Evolutionary conservation across 78 protist species (phyloP), one percentile per base, ranked within the genome.

Genomic region (Speleostelium caveatum): DNA sequence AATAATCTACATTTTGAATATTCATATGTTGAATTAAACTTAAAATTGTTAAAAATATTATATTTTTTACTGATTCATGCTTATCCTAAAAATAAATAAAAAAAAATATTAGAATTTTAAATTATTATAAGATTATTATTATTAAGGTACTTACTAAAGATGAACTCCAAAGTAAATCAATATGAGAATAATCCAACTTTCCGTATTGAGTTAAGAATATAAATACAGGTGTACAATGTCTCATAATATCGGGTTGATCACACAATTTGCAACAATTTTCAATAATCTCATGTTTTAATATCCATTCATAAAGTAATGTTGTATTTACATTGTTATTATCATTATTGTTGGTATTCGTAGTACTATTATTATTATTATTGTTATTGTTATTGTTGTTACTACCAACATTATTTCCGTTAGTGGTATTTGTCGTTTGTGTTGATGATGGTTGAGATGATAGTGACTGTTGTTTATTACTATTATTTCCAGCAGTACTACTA

Each of bases 171-270:
- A 83, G 28, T 12, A 83, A 45, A 32, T 83, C 77, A 12, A 83
- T 19, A 33, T 69, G 78, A 33, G 36, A n/a, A 69, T 67, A 38
- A 22, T 59, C 72, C 3, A 83, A 59, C 33, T 58, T 38, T 22
- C 78, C 69, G 59, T 24, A 69, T 14, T 83, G 77, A 21, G 63
- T 51, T 10, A 83, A 72, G 12, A 83, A 83, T 36, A 72, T 83
- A 76, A 83, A 69, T 4, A 83, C 78, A 30, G 67, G 90, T 10
- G 69, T 33, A 59, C 90, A 73, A 69, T 83, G 67, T 69, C 73
- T 51, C 8, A 83, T 83, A 22, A 83, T 83, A 59, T 83, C 90
- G 22, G 90, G 90, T 83, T 83, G 90, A 30, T 83, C 90, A 30
- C 75, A 39, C 16, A 83, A 39, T 69, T 69, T 69, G 69, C 90